These are phyloP conservation scores for Micromonas pusilla DNA, from an alignment of 139 green algal genomes.

Conservation along the genomic window DNA sequence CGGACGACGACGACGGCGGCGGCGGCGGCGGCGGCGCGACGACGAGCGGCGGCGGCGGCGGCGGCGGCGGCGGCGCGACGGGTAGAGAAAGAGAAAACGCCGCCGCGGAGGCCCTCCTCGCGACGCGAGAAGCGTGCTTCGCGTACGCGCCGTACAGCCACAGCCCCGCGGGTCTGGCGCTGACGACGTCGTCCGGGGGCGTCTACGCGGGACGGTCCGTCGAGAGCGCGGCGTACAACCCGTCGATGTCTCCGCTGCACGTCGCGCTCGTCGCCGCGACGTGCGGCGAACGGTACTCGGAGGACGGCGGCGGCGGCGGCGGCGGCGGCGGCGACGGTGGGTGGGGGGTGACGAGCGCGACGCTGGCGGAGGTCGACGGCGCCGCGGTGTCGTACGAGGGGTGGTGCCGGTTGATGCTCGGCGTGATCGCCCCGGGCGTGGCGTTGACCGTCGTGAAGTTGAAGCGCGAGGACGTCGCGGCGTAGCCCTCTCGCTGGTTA, in stretches of 20 bases:
- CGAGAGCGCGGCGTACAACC: slow-evolving; percentile 52
- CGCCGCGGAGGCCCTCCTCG: not conserved
- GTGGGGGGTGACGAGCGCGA: not conserved
- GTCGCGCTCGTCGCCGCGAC: slow-evolving; percentile 33
- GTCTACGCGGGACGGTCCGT: slow-evolving; percentile 36
- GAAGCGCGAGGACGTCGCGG: no score
- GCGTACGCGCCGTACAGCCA: slow-evolving; percentile 45
- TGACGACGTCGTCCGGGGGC: slow-evolving; percentile 26
- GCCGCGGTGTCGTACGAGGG: not conserved
- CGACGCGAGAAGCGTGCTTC: not conserved
- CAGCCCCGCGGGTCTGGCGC: slow-evolving; percentile 37
- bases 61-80: no score
- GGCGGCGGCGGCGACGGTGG: not conserved
- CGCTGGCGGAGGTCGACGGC: not conserved
- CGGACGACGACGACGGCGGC: not conserved
- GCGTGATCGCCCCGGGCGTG: not conserved
- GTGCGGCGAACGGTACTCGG: not conserved
- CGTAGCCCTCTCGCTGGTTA: no score
- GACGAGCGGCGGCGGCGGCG: not conserved
- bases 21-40: not conserved
- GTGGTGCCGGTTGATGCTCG: not conserved
- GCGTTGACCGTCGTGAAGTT: not conserved
- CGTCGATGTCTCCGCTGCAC: slow-evolving; percentile 44
- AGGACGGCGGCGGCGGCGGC: not conserved
- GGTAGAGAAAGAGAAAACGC: no score